These are phyloP conservation scores for Candida pseudoviswanathii DNA, from an alignment of 1,139 yeast species.

Conservation along the genomic window DNA sequence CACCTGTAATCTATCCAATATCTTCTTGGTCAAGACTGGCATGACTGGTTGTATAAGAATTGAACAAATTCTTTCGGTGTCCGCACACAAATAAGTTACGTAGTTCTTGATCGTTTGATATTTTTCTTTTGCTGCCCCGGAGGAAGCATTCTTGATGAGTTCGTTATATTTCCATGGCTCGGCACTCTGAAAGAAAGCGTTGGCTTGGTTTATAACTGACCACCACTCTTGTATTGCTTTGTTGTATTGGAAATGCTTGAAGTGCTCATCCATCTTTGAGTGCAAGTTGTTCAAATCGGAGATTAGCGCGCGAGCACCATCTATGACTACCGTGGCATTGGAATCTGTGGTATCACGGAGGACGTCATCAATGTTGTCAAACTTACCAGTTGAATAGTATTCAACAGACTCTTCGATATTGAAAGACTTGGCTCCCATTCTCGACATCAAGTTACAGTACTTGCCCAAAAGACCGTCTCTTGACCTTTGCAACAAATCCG, in stretches of 20 bases:
- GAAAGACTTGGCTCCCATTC: conserved; percentile 76
- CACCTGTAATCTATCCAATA: conserved; percentile 71
- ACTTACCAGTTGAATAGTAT: conserved; percentile 22
- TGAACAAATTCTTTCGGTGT: conserved; percentile 66
- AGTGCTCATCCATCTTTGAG: conserved; percentile 39
- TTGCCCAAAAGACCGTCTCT: conserved; percentile 77
- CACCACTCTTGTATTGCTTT: conserved; percentile 67
- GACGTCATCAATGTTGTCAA: conserved; percentile 25
- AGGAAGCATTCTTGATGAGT: conserved; percentile 29
- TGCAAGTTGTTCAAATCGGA: conserved; percentile 23
- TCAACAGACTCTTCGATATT: conserved; percentile 51
- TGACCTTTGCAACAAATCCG: conserved; percentile 53
- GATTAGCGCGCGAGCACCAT: conserved; percentile 21
- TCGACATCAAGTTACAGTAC: conserved; percentile 74
- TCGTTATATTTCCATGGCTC: conserved; percentile 60
- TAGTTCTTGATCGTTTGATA: conserved; percentile 43
- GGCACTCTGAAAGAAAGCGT: conserved; percentile 58
- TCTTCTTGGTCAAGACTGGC: conserved; percentile 58
- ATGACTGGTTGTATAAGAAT: conserved; percentile 72
- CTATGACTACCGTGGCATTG: conserved; percentile 18
- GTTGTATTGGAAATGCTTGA: conserved; percentile 55
- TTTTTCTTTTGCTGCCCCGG: conserved; percentile 15
- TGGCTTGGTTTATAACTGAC: conserved; percentile 61
- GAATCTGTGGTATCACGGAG: conserved; percentile 13
- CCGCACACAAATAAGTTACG: conserved; percentile 67